Evolutionary conservation across 352 stramenopile species (phyloP).

Genomic region (Pythium pyrilobum): DNA sequence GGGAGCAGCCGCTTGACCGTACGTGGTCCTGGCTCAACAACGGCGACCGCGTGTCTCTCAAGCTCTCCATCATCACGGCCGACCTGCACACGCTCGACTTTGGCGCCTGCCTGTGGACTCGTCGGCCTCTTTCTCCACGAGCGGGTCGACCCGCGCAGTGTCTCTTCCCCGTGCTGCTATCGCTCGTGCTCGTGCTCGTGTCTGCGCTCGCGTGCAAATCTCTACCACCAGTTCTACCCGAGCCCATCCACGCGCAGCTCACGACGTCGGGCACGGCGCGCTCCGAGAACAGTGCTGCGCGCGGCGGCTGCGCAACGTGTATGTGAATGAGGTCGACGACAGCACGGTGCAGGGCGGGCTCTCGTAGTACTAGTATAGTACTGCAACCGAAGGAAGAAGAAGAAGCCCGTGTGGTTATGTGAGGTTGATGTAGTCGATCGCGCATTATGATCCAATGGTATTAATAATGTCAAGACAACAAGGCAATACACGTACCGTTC

Average conservation of each 20-base stretch:
- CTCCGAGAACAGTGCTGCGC: conserved; percentile 14
- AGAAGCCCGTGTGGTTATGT: too few species aligned
- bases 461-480: too few species aligned
- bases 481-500: too few species aligned
- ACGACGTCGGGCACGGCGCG: neutral
- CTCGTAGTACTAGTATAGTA: too few species aligned
- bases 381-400: too few species aligned
- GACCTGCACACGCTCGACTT: conserved; percentile 36
- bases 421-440: too few species aligned
- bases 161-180: conserved; percentile 9
- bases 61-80: neutral
- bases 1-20: too few species aligned
- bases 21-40: too few species aligned
- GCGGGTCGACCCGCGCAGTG: conserved; percentile 21
- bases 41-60: neutral
- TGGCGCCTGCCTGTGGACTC: conserved; percentile 18
- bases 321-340: conserved; percentile 29
- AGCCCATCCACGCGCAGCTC: neutral
- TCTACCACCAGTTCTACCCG: conserved; percentile 9
- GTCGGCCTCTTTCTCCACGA: conserved; percentile 30
- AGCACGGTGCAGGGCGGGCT: conserved; percentile 23
- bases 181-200: conserved; percentile 8
- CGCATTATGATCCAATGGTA: too few species aligned
- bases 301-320: conserved; percentile 32
- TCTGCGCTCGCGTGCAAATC: conserved; percentile 25